phyloP scores from a whole-genome alignment of 441 rosid species.

The Corymbia citriodora region DNA sequence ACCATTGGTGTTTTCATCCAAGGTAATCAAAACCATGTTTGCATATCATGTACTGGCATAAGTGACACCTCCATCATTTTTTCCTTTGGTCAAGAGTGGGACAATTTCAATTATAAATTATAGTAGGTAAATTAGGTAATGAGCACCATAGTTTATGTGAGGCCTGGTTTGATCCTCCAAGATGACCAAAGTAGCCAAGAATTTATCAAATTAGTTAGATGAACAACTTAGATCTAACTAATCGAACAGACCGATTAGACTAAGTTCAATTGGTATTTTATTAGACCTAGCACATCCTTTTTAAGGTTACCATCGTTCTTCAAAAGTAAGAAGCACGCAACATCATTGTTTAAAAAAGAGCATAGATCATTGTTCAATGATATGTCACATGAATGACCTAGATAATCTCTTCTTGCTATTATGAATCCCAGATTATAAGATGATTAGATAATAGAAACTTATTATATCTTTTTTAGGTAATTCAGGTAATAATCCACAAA shows the following conservation, averaged over 20 bases:
- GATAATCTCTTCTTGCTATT: neutral
- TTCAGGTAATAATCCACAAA: neutral
- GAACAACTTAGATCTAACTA: neutral
- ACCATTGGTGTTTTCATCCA: neutral
- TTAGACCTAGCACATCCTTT: neutral
- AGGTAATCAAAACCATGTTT: neutral
- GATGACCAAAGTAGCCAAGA: neutral
- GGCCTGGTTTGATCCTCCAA: neutral
- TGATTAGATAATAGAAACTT: neutral
- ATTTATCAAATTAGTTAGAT: neutral
- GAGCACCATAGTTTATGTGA: neutral
- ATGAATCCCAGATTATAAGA: neutral
- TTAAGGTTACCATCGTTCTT: neutral
- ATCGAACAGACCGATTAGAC: neutral
- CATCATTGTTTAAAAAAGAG: neutral
- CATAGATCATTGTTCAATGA: neutral
- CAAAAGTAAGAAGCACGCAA: neutral
- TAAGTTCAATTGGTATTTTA: neutral
- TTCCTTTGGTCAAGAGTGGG: neutral
- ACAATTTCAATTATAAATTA: neutral
- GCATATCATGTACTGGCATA: neutral
- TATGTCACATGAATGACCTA: neutral
- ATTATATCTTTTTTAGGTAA: neutral
- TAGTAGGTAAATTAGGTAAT: neutral
- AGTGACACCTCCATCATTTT: neutral